These are phyloP conservation scores for Ballota nigra DNA, from an alignment of 257 asterid genomes.

Conservation along the genomic window DNA sequence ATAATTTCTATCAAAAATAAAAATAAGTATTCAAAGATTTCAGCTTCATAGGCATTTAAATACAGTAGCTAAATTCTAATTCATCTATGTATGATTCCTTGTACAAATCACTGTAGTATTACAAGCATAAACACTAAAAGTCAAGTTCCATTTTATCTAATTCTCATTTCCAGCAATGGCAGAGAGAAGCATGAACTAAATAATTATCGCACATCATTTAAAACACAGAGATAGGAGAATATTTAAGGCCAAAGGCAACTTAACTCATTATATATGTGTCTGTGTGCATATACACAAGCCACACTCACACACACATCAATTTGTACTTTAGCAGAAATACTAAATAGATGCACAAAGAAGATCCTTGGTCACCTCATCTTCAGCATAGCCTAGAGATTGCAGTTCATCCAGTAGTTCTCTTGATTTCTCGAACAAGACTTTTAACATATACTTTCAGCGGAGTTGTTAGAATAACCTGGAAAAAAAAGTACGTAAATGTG, in stretches of 20 bases:
- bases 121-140: not conserved
- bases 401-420: slow-evolving; percentile 72
- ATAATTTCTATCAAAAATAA: not conserved
- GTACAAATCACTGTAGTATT: not conserved
- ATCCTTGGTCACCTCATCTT: slow-evolving; percentile 69
- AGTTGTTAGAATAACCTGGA: slow-evolving; percentile 86
- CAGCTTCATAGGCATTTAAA: not conserved
- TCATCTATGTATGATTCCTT: not conserved
- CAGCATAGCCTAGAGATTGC: slow-evolving; percentile 75
- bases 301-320: not conserved
- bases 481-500: slow-evolving; percentile 9
- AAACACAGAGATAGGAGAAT: not conserved
- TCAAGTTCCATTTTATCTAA: not conserved
- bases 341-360: not conserved
- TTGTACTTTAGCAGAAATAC: not conserved
- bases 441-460: slow-evolving; percentile 81
- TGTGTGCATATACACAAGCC: not conserved
- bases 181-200: not conserved
- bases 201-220: not conserved
- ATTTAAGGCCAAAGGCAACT: not conserved
- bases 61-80: not conserved
- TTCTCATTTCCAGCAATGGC: not conserved
- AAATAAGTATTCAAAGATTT: not conserved
- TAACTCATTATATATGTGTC: not conserved
- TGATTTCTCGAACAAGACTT: slow-evolving; percentile 79